Evolutionary conservation across 305 asterid species (phyloP), one percentile per base, ranked within the genome.

Genomic region (Fraxinus platypoda): DNA sequence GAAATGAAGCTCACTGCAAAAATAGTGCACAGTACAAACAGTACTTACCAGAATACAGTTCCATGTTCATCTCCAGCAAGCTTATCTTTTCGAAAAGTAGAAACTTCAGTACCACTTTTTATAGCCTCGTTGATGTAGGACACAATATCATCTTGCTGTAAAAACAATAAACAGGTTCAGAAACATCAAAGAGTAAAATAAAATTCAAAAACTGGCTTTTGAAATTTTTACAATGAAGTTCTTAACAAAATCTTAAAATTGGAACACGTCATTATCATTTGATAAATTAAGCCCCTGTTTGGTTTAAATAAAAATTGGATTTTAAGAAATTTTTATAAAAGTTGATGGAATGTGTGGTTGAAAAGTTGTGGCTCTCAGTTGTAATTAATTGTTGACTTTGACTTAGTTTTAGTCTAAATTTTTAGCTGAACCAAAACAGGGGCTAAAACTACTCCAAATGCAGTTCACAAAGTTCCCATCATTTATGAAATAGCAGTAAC

Each of bases 111-210:
- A 43, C 89, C 93, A 85, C 81, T 81, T 85, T 89, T 94, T 28
- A 90, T 80, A 43, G 85, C 80, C 70, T 93, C 91, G 34, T 85
- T 94, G 85, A 95, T 81, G 85, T 87, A 90, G 82, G 94, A 83
- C 73, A 31, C 85, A 64, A 85, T 87, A 86, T 95, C 99, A 86
- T 86, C 80, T 91, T 93, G 94, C 99, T 95, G 93, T 86, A 84
- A 80, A 78, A 62, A 72, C 86, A 78, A 30, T 2, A 57, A 79
- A 72, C 15, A 62, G 6, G 62, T 70, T 74, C 43, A 74, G 8
- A 62, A 54, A 37, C 8, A 54, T 38, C 84, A 80, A 76, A 78
- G 76, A 81, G 25, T 74, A 78, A 3, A 76, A 43, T 43, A 83
- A 81, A 68, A 15, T 59, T 62, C 76, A 74, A 74, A 66, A 74